A percentile compares a stretch with the other conserved stretches of the same genome.
Evolutionary conservation across 345 rosid species (phyloP).

Genomic region (Pugionium cornutum): DNA sequence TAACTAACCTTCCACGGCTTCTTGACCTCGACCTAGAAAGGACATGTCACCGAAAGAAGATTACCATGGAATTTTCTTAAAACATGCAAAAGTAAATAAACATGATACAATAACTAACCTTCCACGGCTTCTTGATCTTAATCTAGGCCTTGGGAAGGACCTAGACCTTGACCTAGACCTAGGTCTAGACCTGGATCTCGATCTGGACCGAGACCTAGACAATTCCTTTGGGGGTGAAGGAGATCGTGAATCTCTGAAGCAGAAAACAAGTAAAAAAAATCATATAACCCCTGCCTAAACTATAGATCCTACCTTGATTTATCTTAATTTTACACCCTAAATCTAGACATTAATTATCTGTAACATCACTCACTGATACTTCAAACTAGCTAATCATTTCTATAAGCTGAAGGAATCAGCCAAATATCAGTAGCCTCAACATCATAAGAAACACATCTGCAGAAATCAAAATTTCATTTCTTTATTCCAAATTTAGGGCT

Average conservation of each 20-base stretch:
- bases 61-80: background rate
- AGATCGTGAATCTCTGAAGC: constrained; percentile 59
- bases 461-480: background rate
- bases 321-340: background rate
- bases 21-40: constrained; percentile 70
- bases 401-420: too few relatives aligned
- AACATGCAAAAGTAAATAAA: constrained; percentile 22
- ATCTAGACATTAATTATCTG: too few relatives aligned
- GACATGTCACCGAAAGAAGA: constrained; percentile 29
- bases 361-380: too few relatives aligned
- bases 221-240: constrained; percentile 67
- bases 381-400: background rate
- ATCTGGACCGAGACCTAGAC: constrained; percentile 47
- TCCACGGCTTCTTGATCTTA: constrained; percentile 74
- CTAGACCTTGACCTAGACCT: constrained; percentile 60
- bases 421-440: too few relatives aligned
- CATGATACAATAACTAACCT: constrained; percentile 54
- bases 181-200: constrained; percentile 49
- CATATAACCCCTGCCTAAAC: background rate
- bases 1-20: constrained; percentile 74
- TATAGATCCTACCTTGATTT: background rate
- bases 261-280: background rate
- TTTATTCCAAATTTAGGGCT: background rate
- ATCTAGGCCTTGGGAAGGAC: constrained; percentile 64
- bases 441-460: background rate